Conservation (phyloP, 352 stramenopile genomes). For the Ophiocytium majus region DNA sequence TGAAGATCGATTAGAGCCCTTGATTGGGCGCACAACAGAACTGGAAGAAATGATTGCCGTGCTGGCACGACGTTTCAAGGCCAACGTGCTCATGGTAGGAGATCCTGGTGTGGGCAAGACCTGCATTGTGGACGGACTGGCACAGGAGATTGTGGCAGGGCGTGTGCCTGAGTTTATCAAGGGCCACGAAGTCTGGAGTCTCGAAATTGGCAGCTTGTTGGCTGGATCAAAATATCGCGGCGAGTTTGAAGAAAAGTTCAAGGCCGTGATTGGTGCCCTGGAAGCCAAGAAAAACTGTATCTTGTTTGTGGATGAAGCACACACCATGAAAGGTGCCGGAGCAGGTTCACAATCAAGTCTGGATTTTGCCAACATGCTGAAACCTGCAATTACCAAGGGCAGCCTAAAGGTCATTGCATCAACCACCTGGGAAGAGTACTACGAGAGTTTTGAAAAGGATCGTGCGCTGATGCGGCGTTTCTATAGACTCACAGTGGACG, state of each 20-base stretch:
- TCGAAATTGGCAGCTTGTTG: constrained; percentile 68
- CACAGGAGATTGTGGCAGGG: constrained; percentile 67
- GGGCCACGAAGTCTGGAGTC: constrained; percentile 67
- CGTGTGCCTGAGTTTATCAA: constrained; percentile 73
- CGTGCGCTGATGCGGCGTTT: constrained; percentile 93
- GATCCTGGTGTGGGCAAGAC: constrained; percentile 93
- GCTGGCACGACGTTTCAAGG: constrained; percentile 88
- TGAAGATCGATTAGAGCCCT: too few species aligned
- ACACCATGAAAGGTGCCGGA: constrained; percentile 88
- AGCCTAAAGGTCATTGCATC: constrained; percentile 93
- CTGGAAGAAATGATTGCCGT: constrained; percentile 89
- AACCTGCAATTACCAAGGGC: constrained; percentile 82
- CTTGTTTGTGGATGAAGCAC: constrained; percentile 98
- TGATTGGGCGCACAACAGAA: constrained; percentile 88
- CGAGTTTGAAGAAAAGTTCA: constrained; percentile 73
- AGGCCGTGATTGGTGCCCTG: constrained; percentile 71
- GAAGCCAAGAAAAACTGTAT: constrained; percentile 71
- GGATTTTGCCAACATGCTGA: constrained; percentile 95
- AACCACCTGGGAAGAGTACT: constrained; percentile 95
- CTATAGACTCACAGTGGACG: constrained; percentile 88
- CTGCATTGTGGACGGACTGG: constrained; percentile 67
- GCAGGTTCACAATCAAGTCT: constrained; percentile 80
- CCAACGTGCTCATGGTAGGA: constrained; percentile 93
- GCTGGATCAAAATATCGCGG: constrained; percentile 71
- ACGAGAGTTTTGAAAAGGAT: constrained; percentile 88